Conservation (phyloP, 2,329 filamentous ascomycete species). For the Zalaria sp. region DNA sequence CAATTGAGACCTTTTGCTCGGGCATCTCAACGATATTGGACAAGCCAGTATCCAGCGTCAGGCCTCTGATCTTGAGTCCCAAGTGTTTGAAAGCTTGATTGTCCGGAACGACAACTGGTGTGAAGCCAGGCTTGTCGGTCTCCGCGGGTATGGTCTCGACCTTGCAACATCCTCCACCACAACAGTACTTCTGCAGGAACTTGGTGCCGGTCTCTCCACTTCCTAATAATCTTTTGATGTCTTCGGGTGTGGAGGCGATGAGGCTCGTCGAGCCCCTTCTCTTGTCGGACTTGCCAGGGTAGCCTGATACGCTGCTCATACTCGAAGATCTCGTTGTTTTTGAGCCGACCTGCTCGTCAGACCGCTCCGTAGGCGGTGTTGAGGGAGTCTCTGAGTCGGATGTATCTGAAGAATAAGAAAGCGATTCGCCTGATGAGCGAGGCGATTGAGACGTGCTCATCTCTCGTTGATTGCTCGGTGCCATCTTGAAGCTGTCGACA, state of each 20-base stretch:
- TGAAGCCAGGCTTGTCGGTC: constrained; percentile 26
- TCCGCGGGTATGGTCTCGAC: constrained; percentile 39
- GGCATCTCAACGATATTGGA: constrained; percentile 60
- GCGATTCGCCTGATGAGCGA: constrained; percentile 25
- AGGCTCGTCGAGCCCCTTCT: constrained; percentile 56
- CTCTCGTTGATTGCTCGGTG: constrained; percentile 3
- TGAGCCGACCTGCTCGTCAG: constrained; percentile 18
- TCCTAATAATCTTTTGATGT: constrained; percentile 44
- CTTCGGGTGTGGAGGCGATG: constrained; percentile 41
- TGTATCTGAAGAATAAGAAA: constrained; percentile 24
- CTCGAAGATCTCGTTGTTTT: constrained; percentile 13
- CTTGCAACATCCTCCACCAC: constrained; percentile 51
- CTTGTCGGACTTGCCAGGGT: constrained; percentile 6
- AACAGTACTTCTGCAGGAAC: constrained; percentile 49
- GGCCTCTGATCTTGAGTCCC: constrained; percentile 57
- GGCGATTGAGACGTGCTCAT: constrained; percentile 15
- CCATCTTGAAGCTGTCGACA: constrained; percentile 6
- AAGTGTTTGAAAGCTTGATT: constrained; percentile 77
- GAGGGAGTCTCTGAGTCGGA: constrained; percentile 28
- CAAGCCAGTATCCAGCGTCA: constrained; percentile 56
- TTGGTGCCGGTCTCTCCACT: constrained; percentile 40
- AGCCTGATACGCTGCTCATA: background rate
- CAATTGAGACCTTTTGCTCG: constrained; percentile 52
- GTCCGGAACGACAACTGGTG: constrained; percentile 48
- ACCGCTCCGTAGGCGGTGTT: constrained; percentile 29